A percentile compares a stretch with the other conserved stretches of the same genome.
These are phyloP conservation scores for Endocalyx cinctus DNA, from an alignment of 2,329 filamentous ascomycete species.

Conservation along the genomic window DNA sequence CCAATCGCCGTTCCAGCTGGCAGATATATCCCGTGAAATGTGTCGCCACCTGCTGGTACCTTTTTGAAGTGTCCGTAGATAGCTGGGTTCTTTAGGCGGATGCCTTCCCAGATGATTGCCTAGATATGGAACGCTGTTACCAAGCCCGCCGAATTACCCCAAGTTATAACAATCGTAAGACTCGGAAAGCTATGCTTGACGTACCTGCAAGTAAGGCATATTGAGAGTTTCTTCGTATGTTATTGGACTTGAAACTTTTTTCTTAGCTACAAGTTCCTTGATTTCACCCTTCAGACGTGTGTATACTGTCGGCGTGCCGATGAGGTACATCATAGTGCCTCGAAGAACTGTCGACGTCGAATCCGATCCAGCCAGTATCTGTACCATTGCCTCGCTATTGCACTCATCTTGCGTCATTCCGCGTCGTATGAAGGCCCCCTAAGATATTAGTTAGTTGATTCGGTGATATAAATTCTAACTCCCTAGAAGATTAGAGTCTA, in stretches of 20 bases:
- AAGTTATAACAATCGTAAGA: neutral
- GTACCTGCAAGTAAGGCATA: slow-evolving; percentile 29
- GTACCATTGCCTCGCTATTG: slow-evolving; percentile 15
- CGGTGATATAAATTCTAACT: no score
- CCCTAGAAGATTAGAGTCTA: no score
- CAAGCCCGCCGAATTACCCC: no score
- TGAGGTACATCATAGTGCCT: slow-evolving; percentile 40
- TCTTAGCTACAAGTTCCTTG: slow-evolving; percentile 28
- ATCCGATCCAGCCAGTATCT: slow-evolving; percentile 43
- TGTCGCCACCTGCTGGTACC: slow-evolving; percentile 26
- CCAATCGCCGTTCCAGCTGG: neutral
- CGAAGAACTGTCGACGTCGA: slow-evolving; percentile 46
- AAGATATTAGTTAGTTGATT: neutral
- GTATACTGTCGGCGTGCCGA: slow-evolving; percentile 38
- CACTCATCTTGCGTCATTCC: slow-evolving; percentile 11
- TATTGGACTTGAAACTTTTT: slow-evolving; percentile 21
- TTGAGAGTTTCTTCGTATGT: slow-evolving; percentile 18
- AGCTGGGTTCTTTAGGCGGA: slow-evolving; percentile 30
- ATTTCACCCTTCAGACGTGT: slow-evolving; percentile 40
- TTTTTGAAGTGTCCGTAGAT: slow-evolving; percentile 24
- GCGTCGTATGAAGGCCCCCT: slow-evolving; percentile 18
- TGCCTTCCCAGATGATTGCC: slow-evolving; percentile 33
- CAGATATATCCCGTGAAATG: slow-evolving; percentile 7
- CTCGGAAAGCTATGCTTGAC: neutral
- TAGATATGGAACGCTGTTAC: neutral